Evolutionary conservation across 257 asterid genomes (phyloP), one percentile per base, ranked within the genome.

Genomic region (Sherardia arvensis): DNA sequence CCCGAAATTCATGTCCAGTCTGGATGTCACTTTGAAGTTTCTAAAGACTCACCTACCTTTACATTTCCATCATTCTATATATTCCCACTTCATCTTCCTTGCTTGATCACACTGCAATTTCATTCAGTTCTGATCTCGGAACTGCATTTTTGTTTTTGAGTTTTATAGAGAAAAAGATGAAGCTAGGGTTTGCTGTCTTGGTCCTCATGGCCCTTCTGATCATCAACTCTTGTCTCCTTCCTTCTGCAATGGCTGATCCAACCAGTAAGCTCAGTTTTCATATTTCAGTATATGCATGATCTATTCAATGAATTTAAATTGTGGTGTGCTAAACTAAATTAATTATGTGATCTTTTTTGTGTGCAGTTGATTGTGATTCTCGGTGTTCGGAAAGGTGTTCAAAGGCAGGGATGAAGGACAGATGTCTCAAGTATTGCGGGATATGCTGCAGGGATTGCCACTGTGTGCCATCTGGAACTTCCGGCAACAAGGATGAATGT

Each of bases 391-490:
- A 0, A 26, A 74, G 95, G 71, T 87, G 95, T 8, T 58, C 85
- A 6, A 83, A 80, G 75, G 95, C 92, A 21, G 90, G 87, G 8
- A 6, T 71, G 6, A 12, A 55, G 53, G 86, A 81, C 8, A 73
- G 87, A 21, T 84, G 92, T 76, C 62, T 84, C 65, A 79, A 79
- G 59, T 84, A 80, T 55, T 87, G 95, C 38, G 80, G 83, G 8
- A 76, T 83, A 3, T 87, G 95, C 67, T 87, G 95, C 21, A 53
- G 53, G 17, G 79, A 80, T 8, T 87, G 92, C 80, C 70, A 77
- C 1, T 87, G 95, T 57, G 95, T 87, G 72, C 95, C 95, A 45
- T 82, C 86, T 61, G 95, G 92, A 12, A 80, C 92, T 47, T 80
- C 28, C 59, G 92, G 87, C 2, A 76, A 82, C 86, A 87, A 82